Conservation (phyloP, 495 filamentous ascomycete species). For the Hypoxylon lienhwacheense region DNA sequence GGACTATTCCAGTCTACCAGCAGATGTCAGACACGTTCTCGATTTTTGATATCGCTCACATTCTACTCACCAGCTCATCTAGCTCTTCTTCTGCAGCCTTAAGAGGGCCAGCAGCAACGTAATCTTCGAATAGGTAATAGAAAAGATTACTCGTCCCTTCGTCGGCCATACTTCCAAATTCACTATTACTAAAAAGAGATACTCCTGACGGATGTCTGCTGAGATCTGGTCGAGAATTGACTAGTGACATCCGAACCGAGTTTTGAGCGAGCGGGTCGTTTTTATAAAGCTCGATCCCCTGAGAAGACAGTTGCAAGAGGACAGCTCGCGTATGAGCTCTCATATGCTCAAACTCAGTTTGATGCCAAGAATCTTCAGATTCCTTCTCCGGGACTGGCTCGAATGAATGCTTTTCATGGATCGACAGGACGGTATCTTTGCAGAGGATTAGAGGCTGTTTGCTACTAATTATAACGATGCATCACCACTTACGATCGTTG, state of each 20-base stretch:
- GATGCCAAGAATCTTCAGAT: conserved; percentile 38
- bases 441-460: conserved; percentile 21
- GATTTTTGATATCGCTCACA: conserved; percentile 30
- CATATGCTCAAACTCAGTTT: conserved; percentile 53
- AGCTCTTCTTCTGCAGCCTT: conserved; percentile 77
- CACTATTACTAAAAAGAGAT: conserved; percentile 19
- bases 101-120: conserved; percentile 37
- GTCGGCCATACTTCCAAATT: conserved; percentile 38
- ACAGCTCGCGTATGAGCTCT: conserved; percentile 72
- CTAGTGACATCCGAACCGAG: conserved; percentile 40
- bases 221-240: conserved; percentile 33
- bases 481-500: conserved; percentile 64
- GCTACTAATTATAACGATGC: not conserved
- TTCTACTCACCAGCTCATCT: conserved; percentile 66
- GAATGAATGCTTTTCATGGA: conserved; percentile 71
- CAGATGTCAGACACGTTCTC: conserved; percentile 4
- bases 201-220: conserved; percentile 37
- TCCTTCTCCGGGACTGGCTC: conserved; percentile 37
- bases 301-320: conserved; percentile 66
- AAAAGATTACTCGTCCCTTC: conserved; percentile 76
- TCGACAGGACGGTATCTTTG: conserved; percentile 71
- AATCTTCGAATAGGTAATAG: conserved; percentile 89
- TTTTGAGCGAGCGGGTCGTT: conserved; percentile 54
- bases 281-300: conserved; percentile 42
- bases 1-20: conserved; percentile 35